A percentile compares a stretch with the other conserved stretches of the same genome.
phyloP scores from a whole-genome alignment of 441 rosid species.

The Syzygium malaccense region DNA sequence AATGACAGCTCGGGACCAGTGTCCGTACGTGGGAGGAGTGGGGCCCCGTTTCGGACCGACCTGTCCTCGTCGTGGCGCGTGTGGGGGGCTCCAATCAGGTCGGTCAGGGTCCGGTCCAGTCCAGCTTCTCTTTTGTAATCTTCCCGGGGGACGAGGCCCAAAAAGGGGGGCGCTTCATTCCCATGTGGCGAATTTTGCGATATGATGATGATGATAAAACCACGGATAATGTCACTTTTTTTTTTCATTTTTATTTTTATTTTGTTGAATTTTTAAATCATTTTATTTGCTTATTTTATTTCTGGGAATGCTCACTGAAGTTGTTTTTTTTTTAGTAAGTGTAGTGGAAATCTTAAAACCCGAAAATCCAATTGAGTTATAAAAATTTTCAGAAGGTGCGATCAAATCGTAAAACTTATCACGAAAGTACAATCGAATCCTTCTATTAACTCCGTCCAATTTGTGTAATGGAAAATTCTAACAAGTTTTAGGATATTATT shows the following conservation, averaged over 20 bases:
- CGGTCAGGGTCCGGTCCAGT: neutral
- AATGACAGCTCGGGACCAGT: neutral
- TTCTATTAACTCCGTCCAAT: too few relatives aligned
- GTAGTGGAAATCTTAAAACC: too few relatives aligned
- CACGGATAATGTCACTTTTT: neutral
- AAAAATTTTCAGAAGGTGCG: too few relatives aligned
- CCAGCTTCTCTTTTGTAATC: neutral
- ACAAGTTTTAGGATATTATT: too few relatives aligned
- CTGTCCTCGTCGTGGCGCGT: neutral
- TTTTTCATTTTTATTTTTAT: neutral
- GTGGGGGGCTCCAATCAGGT: neutral
- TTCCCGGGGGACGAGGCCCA: neutral
- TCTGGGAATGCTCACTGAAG: too few relatives aligned
- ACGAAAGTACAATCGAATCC: too few relatives aligned
- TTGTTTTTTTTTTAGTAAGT: too few relatives aligned
- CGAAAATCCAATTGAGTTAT: too few relatives aligned
- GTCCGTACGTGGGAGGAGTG: neutral
- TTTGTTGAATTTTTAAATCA: too few relatives aligned
- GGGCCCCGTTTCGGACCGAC: neutral
- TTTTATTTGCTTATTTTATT: too few relatives aligned
- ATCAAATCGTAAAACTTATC: too few relatives aligned
- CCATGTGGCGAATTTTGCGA: neutral
- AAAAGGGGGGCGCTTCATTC: neutral
- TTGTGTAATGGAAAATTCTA: too few relatives aligned
- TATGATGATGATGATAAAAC: neutral